Percentiles rank a stretch among this genome's conserved stretches.
phyloP scores from a whole-genome alignment of 2,329 filamentous ascomycete species.

The Zopfia rhizophila region DNA sequence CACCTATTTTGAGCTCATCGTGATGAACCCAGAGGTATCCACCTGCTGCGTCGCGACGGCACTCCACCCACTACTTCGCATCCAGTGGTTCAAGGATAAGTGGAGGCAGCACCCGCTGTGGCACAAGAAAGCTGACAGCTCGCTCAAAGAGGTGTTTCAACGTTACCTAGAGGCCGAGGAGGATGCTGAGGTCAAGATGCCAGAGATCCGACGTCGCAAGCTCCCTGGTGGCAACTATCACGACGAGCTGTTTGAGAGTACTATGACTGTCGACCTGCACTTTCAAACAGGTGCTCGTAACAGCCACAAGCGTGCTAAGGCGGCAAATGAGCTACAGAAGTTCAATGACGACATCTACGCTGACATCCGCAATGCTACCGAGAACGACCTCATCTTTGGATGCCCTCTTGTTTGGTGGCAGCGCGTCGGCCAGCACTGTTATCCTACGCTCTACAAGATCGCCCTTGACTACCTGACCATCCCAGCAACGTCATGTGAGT shows the following conservation, averaged over 20 bases:
- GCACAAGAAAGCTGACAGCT: conserved; percentile 8
- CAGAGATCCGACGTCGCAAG: conserved; percentile 1
- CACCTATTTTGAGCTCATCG: conserved; percentile 15
- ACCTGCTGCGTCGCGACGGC: conserved; percentile 13
- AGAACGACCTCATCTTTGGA: conserved; percentile 3
- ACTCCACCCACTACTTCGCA: conserved; percentile 14
- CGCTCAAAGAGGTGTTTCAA: conserved; percentile 6
- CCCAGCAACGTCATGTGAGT: conserved; percentile 15
- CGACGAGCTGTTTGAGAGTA: not conserved
- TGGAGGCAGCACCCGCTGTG: conserved; percentile 5
- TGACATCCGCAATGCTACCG: conserved; percentile 3
- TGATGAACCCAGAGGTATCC: conserved; percentile 6
- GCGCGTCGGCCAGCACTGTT: conserved; percentile 4
- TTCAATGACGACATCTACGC: conserved; percentile 10
- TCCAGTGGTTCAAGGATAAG: conserved; percentile 15
- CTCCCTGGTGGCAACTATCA: conserved; percentile 5
- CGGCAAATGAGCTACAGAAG: conserved; percentile 9
- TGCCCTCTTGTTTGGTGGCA: conserved; percentile 12
- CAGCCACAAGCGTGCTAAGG: conserved; percentile 15
- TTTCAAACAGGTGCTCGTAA: conserved; percentile 4
- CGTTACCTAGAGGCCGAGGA: conserved; percentile 5
- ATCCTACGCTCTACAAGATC: conserved; percentile 20
- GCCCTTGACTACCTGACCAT: conserved; percentile 18
- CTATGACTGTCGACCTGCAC: conserved; percentile 10
- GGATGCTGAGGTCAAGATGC: not conserved